Conservation (phyloP, 495 filamentous ascomycete genomes). For the Durotheca rogersii region DNA sequence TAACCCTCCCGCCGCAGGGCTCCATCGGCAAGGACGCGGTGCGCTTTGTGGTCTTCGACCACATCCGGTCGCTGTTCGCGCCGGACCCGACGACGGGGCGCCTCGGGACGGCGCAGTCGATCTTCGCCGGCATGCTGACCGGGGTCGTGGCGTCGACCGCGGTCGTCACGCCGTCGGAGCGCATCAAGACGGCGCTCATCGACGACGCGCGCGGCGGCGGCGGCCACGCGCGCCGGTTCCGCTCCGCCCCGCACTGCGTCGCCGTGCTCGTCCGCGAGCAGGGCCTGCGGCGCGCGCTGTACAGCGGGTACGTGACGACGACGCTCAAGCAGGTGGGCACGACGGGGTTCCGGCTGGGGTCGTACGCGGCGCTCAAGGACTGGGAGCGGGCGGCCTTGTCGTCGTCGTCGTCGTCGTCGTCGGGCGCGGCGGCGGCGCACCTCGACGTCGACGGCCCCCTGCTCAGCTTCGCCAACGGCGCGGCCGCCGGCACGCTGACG, state of each 20-base stretch:
- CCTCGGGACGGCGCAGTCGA: slow-evolving; percentile 55
- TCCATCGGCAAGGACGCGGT: slow-evolving; percentile 65
- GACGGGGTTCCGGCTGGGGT: slow-evolving; percentile 64
- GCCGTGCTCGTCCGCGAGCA: slow-evolving; percentile 48
- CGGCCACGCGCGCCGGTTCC: slow-evolving; percentile 56
- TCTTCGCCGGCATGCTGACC: slow-evolving; percentile 62
- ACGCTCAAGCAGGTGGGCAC: slow-evolving; percentile 68
- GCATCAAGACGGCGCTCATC: slow-evolving; percentile 69
- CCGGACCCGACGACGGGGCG: slow-evolving; percentile 55
- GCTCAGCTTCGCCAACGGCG: slow-evolving; percentile 60
- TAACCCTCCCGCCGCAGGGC: slow-evolving; percentile 13
- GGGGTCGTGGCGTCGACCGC: slow-evolving; percentile 60
- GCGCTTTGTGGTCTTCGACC: slow-evolving; percentile 65
- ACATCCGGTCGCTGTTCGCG: slow-evolving; percentile 60
- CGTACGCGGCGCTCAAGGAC: slow-evolving; percentile 69
- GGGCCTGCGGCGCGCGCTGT: slow-evolving; percentile 55
- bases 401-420: too few species aligned
- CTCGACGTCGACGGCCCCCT: slow-evolving; percentile 27
- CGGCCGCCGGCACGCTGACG: slow-evolving; percentile 60
- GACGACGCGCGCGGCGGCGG: slow-evolving; percentile 61
- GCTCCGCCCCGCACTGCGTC: slow-evolving; percentile 53
- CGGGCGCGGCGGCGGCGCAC: too few species aligned
- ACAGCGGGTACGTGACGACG: slow-evolving; percentile 61
- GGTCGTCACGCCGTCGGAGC: slow-evolving; percentile 65
- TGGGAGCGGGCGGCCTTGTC: slow-evolving; percentile 48